A percentile compares a stretch with the other conserved stretches of the same genome.
Evolutionary conservation across 192 early-diverging fungal genomes (phyloP).

Genomic region (Gorgonomyces haynaldii): DNA sequence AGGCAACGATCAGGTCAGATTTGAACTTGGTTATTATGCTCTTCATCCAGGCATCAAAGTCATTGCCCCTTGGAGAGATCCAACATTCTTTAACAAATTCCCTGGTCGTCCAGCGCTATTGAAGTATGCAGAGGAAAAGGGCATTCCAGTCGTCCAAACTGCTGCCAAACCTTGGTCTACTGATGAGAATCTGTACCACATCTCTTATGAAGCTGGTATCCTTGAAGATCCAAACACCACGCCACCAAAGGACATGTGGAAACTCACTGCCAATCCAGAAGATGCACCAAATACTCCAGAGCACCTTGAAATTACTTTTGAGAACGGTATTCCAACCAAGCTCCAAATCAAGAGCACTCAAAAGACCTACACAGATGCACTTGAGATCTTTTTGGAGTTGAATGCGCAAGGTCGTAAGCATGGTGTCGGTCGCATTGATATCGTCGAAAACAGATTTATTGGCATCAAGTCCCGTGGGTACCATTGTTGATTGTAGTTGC

Average conservation of each 20-base stretch:
- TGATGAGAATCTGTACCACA: constrained; percentile 99
- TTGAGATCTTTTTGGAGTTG: constrained; percentile 89
- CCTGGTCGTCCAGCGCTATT: constrained; percentile 83
- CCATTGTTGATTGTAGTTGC: constrained; percentile 40
- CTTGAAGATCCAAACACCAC: constrained; percentile 92
- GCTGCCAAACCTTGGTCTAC: constrained; percentile 96
- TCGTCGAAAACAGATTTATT: constrained; percentile 98
- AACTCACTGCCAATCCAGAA: constrained; percentile 93
- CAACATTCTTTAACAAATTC: constrained; percentile 93
- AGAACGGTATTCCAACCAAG: constrained; percentile 76
- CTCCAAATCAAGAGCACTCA: constrained; percentile 73
- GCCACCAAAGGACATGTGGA: constrained; percentile 99
- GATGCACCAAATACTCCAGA: constrained; percentile 93
- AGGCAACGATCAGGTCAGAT: constrained; percentile 99
- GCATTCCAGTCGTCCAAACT: constrained; percentile 91
- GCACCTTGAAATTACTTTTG: constrained; percentile 83
- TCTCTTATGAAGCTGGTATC: constrained; percentile 96
- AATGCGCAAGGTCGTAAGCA: constrained; percentile 92
- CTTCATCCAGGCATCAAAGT: constrained; percentile 87
- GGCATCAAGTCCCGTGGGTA: constrained; percentile 94
- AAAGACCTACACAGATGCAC: constrained; percentile 39
- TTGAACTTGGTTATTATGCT: constrained; percentile 97
- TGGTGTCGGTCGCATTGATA: constrained; percentile 96
- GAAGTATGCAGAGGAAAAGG: constrained; percentile 79
- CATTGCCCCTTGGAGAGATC: constrained; percentile 94